Evolutionary conservation across 2,329 filamentous ascomycete species (phyloP).

Genomic region (Ascochyta koolunga): DNA sequence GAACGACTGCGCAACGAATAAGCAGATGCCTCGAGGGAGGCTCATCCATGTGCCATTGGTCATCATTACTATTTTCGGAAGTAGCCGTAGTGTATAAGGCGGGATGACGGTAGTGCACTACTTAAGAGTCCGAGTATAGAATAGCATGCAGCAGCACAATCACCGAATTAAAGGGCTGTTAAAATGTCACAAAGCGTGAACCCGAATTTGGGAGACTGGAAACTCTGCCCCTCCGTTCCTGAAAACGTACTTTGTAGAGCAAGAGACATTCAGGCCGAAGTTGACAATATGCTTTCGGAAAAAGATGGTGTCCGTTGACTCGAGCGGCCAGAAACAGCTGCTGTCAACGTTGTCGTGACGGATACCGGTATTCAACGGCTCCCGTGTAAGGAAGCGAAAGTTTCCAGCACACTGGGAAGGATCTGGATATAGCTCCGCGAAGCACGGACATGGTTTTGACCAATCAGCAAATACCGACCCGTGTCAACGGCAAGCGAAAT

Average conservation of each 20-base stretch:
- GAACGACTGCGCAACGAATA: background rate
- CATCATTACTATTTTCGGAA: background rate
- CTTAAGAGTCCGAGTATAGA: background rate
- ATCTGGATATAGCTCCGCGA: constrained; percentile 9
- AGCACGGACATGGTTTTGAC: background rate
- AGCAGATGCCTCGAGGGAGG: background rate
- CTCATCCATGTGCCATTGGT: background rate
- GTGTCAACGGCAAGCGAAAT: constrained; percentile 7
- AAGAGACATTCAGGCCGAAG: background rate
- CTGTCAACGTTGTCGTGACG: constrained; percentile 3
- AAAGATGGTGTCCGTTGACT: background rate
- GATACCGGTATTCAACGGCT: background rate
- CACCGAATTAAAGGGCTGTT: background rate
- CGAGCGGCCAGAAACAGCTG: background rate
- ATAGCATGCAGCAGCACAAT: background rate
- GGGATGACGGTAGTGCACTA: background rate
- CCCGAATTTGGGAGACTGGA: constrained; percentile 2
- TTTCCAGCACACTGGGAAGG: constrained; percentile 4
- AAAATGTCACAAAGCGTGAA: constrained; percentile 3
- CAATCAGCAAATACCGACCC: constrained; percentile 1
- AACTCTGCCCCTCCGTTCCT: background rate
- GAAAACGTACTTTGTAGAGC: background rate
- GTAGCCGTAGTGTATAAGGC: background rate
- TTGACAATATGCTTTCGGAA: background rate
- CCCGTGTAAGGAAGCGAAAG: constrained; percentile 1